Evolutionary conservation across 257 asterid genomes (phyloP).

Genomic region (Nicotiana obtusifolia): DNA sequence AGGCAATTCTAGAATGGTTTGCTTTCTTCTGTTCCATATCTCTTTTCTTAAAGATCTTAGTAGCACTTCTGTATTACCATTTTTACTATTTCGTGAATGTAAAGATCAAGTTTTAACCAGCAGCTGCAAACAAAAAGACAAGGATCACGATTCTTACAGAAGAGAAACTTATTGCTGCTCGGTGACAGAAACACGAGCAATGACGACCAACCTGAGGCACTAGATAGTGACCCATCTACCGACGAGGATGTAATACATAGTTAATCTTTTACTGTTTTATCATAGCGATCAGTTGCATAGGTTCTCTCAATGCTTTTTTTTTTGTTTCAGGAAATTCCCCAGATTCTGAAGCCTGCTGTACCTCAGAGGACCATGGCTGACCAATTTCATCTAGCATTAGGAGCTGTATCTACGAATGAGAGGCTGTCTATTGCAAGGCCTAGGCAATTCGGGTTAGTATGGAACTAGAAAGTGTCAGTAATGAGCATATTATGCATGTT

Average conservation of each 20-base stretch:
- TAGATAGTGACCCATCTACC: conserved; percentile 32
- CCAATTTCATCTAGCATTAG: conserved; percentile 72
- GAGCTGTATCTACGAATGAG: conserved; percentile 30
- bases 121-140: conserved; percentile 26
- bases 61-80: conserved; percentile 7
- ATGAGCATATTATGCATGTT: conserved; percentile 11
- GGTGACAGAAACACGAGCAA: conserved; percentile 39
- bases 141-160: conserved; percentile 15
- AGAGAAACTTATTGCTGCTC: conserved; percentile 21
- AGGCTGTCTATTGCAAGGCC: conserved; percentile 27
- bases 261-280: conserved; percentile 18
- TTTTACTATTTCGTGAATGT: not conserved
- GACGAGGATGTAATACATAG: conserved; percentile 48
- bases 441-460: conserved; percentile 44
- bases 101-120: conserved; percentile 15
- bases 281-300: conserved; percentile 10
- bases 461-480: conserved; percentile 17
- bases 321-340: conserved; percentile 50
- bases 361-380: conserved; percentile 62
- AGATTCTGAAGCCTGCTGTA: conserved; percentile 21
- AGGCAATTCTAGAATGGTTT: conserved; percentile 45
- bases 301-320: conserved; percentile 15
- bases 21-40: conserved; percentile 21
- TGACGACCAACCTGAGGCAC: conserved; percentile 40
- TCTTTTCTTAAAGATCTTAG: conserved; percentile 3